Evolutionary conservation across 192 early-diverging fungal genomes (phyloP).

Genomic region (Gigaspora rosea): DNA sequence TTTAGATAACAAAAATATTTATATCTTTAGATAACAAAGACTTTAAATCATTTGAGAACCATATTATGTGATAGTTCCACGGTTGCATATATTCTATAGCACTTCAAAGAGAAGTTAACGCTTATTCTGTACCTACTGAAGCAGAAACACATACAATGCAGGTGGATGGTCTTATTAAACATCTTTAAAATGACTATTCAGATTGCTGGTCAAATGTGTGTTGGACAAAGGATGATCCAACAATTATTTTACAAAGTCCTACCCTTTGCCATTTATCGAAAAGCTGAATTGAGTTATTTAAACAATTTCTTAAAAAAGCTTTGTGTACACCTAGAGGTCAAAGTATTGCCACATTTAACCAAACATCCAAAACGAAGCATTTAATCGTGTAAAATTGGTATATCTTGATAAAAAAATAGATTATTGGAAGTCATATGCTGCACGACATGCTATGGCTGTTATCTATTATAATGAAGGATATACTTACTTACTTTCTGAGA

Average conservation of each 20-base stretch:
- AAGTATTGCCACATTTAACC: neutral
- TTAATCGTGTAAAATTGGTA: neutral
- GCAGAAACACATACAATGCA: neutral
- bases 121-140: neutral
- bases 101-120: neutral
- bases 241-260: neutral
- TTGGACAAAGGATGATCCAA: conserved; percentile 1
- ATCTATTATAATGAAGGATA: neutral
- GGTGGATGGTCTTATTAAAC: neutral
- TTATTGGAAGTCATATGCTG: neutral
- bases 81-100: neutral
- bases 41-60: neutral
- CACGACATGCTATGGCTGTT: neutral
- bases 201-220: neutral
- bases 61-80: neutral
- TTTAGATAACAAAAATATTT: too few relatives aligned
- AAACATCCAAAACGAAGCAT: neutral
- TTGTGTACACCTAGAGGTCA: neutral
- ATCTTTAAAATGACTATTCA: neutral
- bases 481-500: neutral
- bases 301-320: neutral
- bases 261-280: neutral
- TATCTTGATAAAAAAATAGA: conserved; percentile 7
- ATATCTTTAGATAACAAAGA: too few relatives aligned
- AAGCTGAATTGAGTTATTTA: neutral